A percentile compares a stretch with the other conserved stretches of the same genome.
Conservation (phyloP, 139 green algal genomes). For the Chlamydomonas asymmetrica region DNA sequence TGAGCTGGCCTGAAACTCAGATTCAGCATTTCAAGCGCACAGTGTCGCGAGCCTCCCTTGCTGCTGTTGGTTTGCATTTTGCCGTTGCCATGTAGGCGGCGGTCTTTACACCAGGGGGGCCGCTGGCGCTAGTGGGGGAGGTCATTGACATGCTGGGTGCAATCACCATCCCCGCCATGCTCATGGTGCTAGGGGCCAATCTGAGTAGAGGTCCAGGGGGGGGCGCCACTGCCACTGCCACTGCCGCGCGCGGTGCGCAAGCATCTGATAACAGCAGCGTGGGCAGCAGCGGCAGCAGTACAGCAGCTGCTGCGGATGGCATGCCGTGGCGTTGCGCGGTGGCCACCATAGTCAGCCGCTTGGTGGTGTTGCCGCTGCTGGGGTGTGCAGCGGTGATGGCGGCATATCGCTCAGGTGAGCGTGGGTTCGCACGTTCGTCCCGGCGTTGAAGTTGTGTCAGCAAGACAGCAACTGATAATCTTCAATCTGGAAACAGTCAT, state of each 20-base stretch:
- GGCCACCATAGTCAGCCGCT: conserved; percentile 14
- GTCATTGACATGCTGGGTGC: conserved; percentile 23
- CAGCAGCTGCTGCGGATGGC: conserved; percentile 13
- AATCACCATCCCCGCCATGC: conserved; percentile 42
- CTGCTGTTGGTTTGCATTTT: too few species aligned
- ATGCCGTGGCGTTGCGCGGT: conserved; percentile 8
- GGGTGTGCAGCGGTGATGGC: conserved; percentile 31
- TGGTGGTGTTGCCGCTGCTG: conserved; percentile 38
- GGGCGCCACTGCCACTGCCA: too few species aligned
- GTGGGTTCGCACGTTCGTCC: too few species aligned
- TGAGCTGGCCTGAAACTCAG: too few species aligned
- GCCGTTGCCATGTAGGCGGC: too few species aligned
- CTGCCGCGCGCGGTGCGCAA: too few species aligned
- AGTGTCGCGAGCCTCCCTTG: too few species aligned
- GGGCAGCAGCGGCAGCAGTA: background rate
- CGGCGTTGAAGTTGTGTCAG: too few species aligned
- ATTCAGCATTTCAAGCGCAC: too few species aligned
- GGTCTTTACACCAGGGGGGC: conserved; percentile 28
- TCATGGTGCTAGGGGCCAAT: conserved; percentile 57
- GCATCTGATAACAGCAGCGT: too few species aligned
- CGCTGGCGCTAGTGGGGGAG: conserved; percentile 39
- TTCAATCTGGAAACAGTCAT: too few species aligned
- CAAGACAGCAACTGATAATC: too few species aligned
- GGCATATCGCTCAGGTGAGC: background rate
- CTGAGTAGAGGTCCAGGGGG: conserved; percentile 34